These are phyloP conservation scores for Puccinia polysora DNA, from an alignment of 1,284 basidiomycete species.

Conservation along the genomic window DNA sequence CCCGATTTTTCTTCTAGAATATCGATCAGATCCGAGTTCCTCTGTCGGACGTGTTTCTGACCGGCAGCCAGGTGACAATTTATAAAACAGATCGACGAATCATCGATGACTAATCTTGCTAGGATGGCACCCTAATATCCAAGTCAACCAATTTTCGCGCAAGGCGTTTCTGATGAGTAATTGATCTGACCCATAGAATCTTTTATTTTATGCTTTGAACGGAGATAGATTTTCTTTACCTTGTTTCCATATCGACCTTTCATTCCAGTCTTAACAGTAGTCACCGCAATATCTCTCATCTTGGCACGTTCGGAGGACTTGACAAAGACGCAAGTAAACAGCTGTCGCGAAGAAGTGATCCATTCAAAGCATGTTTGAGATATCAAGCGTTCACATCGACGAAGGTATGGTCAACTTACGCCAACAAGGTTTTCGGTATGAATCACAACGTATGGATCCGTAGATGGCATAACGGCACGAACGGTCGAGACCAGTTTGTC, in stretches of 20 bases:
- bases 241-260: slow-evolving; percentile 92
- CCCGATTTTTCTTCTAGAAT: slow-evolving; percentile 75
- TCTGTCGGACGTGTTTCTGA: slow-evolving; percentile 70
- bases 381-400: too few relatives aligned
- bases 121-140: slow-evolving; percentile 84
- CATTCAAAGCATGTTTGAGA: not conserved
- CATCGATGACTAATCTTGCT: slow-evolving; percentile 75
- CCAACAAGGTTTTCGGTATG: slow-evolving; percentile 86
- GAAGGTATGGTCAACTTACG: not conserved
- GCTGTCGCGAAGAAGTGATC: slow-evolving; percentile 46
- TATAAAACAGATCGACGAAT: slow-evolving; percentile 81
- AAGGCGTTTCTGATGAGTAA: not conserved
- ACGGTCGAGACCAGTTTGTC: slow-evolving; percentile 73
- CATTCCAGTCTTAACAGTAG: slow-evolving; percentile 83
- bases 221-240: too few relatives aligned
- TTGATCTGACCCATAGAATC: not conserved
- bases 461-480: slow-evolving; percentile 63
- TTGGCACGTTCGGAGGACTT: slow-evolving; percentile 62
- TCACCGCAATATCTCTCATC: slow-evolving; percentile 68
- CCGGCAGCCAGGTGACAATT: slow-evolving; percentile 96
- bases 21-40: slow-evolving; percentile 79
- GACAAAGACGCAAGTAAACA: slow-evolving; percentile 83
- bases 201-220: slow-evolving; percentile 43
- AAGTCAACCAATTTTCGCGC: slow-evolving; percentile 55
- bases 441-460: slow-evolving; percentile 69